A percentile compares a stretch with the other conserved stretches of the same genome.
Conservation (phyloP, 2,329 filamentous ascomycete genomes). For the Colletotrichum lindemuthianum region DNA sequence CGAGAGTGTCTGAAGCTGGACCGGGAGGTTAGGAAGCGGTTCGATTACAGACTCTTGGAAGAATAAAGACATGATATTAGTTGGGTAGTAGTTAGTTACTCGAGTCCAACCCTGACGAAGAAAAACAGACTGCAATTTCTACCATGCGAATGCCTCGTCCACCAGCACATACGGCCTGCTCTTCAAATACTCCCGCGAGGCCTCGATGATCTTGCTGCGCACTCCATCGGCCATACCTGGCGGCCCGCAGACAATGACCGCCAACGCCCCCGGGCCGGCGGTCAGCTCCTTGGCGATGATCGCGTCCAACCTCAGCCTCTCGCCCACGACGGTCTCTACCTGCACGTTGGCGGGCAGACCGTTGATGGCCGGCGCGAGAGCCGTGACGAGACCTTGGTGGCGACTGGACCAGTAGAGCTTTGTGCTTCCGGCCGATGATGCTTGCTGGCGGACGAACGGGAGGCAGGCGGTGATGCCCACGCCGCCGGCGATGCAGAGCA, state of each 20-base stretch:
- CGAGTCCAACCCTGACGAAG: not conserved
- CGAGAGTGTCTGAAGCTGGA: slow-evolving; percentile 26
- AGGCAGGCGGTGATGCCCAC: slow-evolving; percentile 25
- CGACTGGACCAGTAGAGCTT: slow-evolving; percentile 20
- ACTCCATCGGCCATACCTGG: slow-evolving; percentile 37
- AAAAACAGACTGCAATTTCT: not conserved
- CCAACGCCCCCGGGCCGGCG: slow-evolving; percentile 9
- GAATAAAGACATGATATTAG: not conserved
- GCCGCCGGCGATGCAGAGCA: slow-evolving; percentile 27
- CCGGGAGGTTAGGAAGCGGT: slow-evolving; percentile 19
- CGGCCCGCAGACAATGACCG: slow-evolving; percentile 36
- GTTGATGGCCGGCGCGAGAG: slow-evolving; percentile 6
- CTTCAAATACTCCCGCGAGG: not conserved
- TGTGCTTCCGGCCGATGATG: not conserved
- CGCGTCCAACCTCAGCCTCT: slow-evolving; percentile 19
- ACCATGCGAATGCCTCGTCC: slow-evolving; percentile 39
- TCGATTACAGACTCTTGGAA: slow-evolving; percentile 22
- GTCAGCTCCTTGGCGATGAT: slow-evolving; percentile 5
- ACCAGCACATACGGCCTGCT: slow-evolving; percentile 31
- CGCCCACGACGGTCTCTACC: slow-evolving; percentile 21
- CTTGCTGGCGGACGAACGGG: not conserved
- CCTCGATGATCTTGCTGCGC: slow-evolving; percentile 29
- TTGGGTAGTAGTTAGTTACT: not conserved
- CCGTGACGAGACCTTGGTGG: slow-evolving; percentile 6
- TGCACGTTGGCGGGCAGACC: slow-evolving; percentile 18